Percentiles rank a stretch among this genome's conserved stretches.
These are phyloP conservation scores for Rhizopogon sp. DNA, from an alignment of 768 basidiomycete species.

Conservation along the genomic window DNA sequence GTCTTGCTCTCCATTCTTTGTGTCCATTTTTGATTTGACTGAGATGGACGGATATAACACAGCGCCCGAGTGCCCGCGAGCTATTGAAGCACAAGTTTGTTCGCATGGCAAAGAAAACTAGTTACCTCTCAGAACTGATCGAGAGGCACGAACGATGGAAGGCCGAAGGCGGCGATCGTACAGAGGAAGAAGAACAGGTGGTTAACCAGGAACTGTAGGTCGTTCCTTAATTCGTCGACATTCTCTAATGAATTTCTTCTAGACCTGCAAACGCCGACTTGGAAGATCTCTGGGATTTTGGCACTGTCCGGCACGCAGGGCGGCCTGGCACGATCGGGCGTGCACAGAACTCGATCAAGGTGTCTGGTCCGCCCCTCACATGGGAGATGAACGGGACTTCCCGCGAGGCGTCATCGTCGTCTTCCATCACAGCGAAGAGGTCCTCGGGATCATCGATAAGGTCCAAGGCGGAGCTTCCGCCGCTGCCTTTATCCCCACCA, in stretches of 20 bases:
- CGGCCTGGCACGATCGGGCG: slow-evolving; percentile 64
- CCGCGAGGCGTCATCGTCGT: slow-evolving; percentile 34
- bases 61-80: slow-evolving; percentile 95
- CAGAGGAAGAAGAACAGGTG: slow-evolving; percentile 66
- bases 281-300: slow-evolving; percentile 96
- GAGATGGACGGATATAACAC: slow-evolving; percentile 16
- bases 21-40: background rate
- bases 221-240: background rate
- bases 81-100: slow-evolving; percentile 96
- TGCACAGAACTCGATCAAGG: slow-evolving; percentile 45
- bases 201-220: slow-evolving; percentile 61
- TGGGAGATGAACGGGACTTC: slow-evolving; percentile 70
- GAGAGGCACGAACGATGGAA: slow-evolving; percentile 94
- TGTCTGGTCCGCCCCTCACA: slow-evolving; percentile 66
- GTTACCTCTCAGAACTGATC: slow-evolving; percentile 91
- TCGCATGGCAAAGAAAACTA: slow-evolving; percentile 91
- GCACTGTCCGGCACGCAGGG: slow-evolving; percentile 80
- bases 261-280: slow-evolving; percentile 55
- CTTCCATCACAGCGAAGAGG: slow-evolving; percentile 26
- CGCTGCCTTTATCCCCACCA: slow-evolving; percentile 46
- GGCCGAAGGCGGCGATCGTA: slow-evolving; percentile 77
- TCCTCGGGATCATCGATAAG: slow-evolving; percentile 39
- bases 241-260: slow-evolving; percentile 5
- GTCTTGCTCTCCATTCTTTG: slow-evolving; percentile 18
- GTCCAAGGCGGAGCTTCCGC: slow-evolving; percentile 57